These are phyloP conservation scores for Candida sithepensis DNA, from an alignment of 805 yeast species.

Conservation along the genomic window DNA sequence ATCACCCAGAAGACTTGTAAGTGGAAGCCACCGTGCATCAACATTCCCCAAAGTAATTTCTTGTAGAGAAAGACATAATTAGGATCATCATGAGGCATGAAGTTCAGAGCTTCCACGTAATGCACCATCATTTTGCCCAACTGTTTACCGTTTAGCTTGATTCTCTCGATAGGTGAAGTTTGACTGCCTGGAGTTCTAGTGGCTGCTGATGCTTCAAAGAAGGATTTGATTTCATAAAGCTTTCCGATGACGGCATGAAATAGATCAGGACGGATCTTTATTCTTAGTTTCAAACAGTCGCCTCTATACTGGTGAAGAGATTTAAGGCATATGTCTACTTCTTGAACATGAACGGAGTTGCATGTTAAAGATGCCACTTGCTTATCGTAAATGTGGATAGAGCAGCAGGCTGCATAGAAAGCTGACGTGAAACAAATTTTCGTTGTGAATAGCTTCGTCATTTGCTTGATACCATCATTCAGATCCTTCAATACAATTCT, in stretches of 20 bases:
- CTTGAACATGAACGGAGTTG: background rate
- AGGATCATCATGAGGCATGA: conserved; percentile 37
- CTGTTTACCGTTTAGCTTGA: conserved; percentile 11
- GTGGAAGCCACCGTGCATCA: conserved; percentile 43
- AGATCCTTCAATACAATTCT: background rate
- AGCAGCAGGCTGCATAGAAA: background rate
- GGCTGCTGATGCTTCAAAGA: conserved; percentile 4
- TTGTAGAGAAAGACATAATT: conserved; percentile 31
- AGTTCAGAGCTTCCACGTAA: conserved; percentile 34
- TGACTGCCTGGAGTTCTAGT: background rate
- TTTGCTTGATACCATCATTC: background rate
- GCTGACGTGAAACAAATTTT: background rate
- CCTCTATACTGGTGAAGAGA: background rate
- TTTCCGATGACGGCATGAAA: conserved; percentile 13
- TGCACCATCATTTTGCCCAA: conserved; percentile 37
- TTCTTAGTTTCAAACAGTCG: background rate
- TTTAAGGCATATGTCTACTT: background rate
- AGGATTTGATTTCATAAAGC: conserved; percentile 14
- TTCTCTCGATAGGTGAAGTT: background rate
- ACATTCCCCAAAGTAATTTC: conserved; percentile 38
- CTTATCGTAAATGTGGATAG: background rate
- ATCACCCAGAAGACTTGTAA: conserved; percentile 41
- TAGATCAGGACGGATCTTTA: conserved; percentile 12
- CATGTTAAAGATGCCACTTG: background rate
- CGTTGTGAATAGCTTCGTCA: background rate